A percentile compares a stretch with the other conserved stretches of the same genome.
Evolutionary conservation across 2,329 filamentous ascomycete species (phyloP).

Genomic region (Trichoderma arundinaceum): DNA sequence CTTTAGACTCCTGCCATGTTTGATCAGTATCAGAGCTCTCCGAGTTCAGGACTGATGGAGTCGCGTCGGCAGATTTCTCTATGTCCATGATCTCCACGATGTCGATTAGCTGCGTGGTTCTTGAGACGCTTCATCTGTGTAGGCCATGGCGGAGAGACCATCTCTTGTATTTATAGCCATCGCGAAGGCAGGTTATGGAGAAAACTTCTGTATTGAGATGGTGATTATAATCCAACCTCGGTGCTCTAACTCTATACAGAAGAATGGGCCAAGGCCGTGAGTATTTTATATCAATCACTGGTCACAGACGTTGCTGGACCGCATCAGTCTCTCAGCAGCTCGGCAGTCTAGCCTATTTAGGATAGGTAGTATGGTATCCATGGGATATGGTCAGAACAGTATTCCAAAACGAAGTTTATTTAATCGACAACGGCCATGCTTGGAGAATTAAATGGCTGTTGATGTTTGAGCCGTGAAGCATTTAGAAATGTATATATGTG

Average conservation of each 20-base stretch:
- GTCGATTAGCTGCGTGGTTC: background rate
- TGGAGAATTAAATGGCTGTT: too few species aligned
- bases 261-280: background rate
- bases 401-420: background rate
- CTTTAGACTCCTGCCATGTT: background rate
- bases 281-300: background rate
- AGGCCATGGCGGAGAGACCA: background rate
- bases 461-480: too few species aligned
- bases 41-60: background rate
- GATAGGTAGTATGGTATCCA: background rate
- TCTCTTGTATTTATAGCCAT: background rate
- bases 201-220: background rate
- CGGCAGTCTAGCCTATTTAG: conserved; percentile 9
- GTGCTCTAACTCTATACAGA: conserved; percentile 5
- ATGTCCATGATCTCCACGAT: background rate
- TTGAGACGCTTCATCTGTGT: background rate
- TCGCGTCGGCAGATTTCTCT: background rate
- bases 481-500: too few species aligned
- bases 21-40: background rate
- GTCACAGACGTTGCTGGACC: too few species aligned
- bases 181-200: background rate
- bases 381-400: too few species aligned
- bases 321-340: background rate
- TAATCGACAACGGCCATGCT: too few species aligned
- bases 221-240: background rate